Conservation (phyloP, 768 basidiomycete species). For the Leccinum uliginosum region DNA sequence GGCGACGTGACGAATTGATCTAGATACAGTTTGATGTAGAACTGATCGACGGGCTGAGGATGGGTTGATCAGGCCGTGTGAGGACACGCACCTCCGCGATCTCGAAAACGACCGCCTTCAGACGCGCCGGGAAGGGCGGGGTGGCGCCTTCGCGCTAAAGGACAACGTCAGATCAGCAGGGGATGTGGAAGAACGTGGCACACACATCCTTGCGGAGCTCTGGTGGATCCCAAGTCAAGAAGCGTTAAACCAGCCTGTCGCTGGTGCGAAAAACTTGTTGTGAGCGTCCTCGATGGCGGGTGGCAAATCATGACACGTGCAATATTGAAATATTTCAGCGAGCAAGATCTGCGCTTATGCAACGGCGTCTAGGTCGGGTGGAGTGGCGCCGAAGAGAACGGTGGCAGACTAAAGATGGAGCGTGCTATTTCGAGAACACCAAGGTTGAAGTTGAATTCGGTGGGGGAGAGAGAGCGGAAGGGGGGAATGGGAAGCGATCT, state of each 20-base stretch:
- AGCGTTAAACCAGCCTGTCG: too few relatives aligned
- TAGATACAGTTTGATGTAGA: constrained; percentile 81
- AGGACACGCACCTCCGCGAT: constrained; percentile 67
- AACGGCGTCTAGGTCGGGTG: too few relatives aligned
- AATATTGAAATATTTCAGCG: too few relatives aligned
- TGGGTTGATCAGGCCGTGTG: too few relatives aligned
- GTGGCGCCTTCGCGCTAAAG: constrained; percentile 71
- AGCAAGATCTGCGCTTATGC: too few relatives aligned
- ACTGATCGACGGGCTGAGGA: constrained; percentile 33
- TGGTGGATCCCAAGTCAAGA: constrained; percentile 53
- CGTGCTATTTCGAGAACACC: too few relatives aligned
- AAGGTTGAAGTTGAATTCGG: too few relatives aligned
- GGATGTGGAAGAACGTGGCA: neutral
- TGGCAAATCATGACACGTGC: too few relatives aligned
- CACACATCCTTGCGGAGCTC: constrained; percentile 64
- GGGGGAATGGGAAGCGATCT: too few relatives aligned
- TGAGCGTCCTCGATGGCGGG: constrained; percentile 92
- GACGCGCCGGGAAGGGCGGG: constrained; percentile 79
- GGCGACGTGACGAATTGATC: constrained; percentile 59
- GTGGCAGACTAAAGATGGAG: too few relatives aligned
- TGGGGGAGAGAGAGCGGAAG: too few relatives aligned
- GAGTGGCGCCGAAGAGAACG: too few relatives aligned
- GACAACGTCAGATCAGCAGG: constrained; percentile 7
- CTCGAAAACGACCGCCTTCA: constrained; percentile 87
- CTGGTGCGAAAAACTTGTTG: constrained; percentile 76